Percentiles rank a stretch among this genome's conserved stretches.
Conservation (phyloP, 768 basidiomycete genomes). For the Tulasnella sp. region DNA sequence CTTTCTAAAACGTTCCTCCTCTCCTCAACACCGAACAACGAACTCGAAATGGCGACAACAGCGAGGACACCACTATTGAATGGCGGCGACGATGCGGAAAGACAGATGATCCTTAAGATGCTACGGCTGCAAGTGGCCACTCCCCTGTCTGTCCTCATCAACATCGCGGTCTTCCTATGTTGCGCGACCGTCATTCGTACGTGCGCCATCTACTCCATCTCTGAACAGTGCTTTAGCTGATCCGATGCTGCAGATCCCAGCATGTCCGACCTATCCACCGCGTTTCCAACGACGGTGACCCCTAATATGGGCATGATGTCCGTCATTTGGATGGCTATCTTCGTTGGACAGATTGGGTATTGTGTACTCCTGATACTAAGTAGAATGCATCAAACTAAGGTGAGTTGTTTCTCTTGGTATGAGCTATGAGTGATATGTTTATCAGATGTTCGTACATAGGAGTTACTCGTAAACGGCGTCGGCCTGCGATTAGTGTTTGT, state of each 20-base stretch:
- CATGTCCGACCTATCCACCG: constrained; percentile 40
- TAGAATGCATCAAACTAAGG: constrained; percentile 72
- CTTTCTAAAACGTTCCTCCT: not conserved
- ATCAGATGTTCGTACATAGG: constrained; percentile 29
- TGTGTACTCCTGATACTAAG: constrained; percentile 67
- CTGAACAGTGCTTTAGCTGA: constrained; percentile 33
- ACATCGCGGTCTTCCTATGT: constrained; percentile 58
- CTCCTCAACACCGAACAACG: not conserved
- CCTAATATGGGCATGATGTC: constrained; percentile 50
- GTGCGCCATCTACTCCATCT: no score
- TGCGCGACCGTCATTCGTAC: constrained; percentile 61
- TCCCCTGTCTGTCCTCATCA: constrained; percentile 71
- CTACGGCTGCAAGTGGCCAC: constrained; percentile 75
- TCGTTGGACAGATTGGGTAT: constrained; percentile 65
- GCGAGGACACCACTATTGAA: constrained; percentile 3
- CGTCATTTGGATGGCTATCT: constrained; percentile 50
- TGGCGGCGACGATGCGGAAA: not conserved
- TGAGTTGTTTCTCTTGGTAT: constrained; percentile 25
- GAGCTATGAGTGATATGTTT: not conserved
- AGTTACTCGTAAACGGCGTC: constrained; percentile 64
- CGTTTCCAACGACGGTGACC: constrained; percentile 60
- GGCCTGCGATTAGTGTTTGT: constrained; percentile 64
- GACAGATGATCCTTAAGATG: constrained; percentile 19
- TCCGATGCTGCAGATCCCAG: constrained; percentile 8
- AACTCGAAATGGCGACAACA: not conserved